Evolutionary conservation across 495 filamentous ascomycete species (phyloP).

Genomic region (Hypoxylon fragiforme): DNA sequence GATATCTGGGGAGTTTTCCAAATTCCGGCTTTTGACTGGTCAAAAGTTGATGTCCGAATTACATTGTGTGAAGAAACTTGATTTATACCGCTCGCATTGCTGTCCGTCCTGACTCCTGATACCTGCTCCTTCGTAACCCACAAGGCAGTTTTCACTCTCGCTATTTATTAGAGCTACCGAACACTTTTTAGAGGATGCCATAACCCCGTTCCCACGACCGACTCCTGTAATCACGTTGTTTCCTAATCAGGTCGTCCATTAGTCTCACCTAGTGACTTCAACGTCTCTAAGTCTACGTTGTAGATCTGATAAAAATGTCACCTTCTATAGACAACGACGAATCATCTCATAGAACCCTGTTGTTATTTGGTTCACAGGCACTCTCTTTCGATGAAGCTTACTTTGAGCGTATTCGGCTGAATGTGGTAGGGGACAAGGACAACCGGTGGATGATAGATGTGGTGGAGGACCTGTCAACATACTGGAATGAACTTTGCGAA

Average conservation of each 20-base stretch:
- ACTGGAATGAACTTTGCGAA: constrained; percentile 1
- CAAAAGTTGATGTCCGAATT: neutral
- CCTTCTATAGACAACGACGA: neutral
- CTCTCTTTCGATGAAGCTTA: neutral
- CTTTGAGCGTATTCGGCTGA: constrained; percentile 3
- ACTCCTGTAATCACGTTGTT: neutral
- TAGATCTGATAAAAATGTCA: neutral
- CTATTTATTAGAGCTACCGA: no score
- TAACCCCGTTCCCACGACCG: neutral
- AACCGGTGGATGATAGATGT: constrained; percentile 2
- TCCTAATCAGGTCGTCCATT: neutral
- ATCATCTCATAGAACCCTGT: neutral
- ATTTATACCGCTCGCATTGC: no score
- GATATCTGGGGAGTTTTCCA: constrained; percentile 2
- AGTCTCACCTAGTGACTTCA: constrained; percentile 2
- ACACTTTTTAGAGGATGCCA: neutral
- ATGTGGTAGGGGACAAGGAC: neutral
- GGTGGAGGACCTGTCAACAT: neutral
- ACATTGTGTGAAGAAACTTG: neutral
- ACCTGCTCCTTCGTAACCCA: no score
- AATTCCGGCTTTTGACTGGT: neutral
- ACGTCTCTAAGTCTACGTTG: constrained; percentile 1
- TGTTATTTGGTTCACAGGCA: neutral
- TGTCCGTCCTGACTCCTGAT: neutral
- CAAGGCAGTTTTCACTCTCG: no score